phyloP scores from a whole-genome alignment of 805 yeast species.

The Zygosaccharomyces siamensis region DNA sequence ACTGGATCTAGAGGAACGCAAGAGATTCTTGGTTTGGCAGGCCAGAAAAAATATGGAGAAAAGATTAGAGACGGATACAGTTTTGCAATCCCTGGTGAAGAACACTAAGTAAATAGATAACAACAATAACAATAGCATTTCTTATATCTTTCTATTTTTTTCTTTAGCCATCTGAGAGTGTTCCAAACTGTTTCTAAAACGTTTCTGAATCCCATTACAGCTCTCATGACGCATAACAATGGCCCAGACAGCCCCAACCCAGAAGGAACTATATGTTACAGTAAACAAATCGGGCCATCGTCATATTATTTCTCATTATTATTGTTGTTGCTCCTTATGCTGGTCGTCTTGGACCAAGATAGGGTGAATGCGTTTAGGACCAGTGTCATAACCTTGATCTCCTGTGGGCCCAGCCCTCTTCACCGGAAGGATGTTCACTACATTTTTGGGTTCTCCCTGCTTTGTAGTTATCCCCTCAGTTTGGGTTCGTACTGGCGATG shows the following conservation, averaged over 20 bases:
- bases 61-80: constrained; percentile 11
- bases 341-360: constrained; percentile 11
- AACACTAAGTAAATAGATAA: constrained; percentile 3
- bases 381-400: constrained; percentile 4
- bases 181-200: constrained; percentile 1
- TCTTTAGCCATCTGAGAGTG: background rate
- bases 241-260: background rate
- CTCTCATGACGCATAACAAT: background rate
- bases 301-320: no score
- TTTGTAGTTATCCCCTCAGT: background rate
- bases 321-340: background rate
- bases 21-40: constrained; percentile 46
- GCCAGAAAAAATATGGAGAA: constrained; percentile 56
- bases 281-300: no score
- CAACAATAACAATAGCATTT: background rate
- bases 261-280: no score
- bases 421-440: constrained; percentile 22
- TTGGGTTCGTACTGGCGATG: background rate
- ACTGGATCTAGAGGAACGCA: constrained; percentile 28
- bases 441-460: constrained; percentile 7
- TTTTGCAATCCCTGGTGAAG: constrained; percentile 3
- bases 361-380: constrained; percentile 24
- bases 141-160: background rate
- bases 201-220: constrained; percentile 1
- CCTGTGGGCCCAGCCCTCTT: constrained; percentile 13